These are phyloP conservation scores for Omphalotus guepiniiformis DNA, from an alignment of 768 basidiomycete genomes.

Conservation along the genomic window DNA sequence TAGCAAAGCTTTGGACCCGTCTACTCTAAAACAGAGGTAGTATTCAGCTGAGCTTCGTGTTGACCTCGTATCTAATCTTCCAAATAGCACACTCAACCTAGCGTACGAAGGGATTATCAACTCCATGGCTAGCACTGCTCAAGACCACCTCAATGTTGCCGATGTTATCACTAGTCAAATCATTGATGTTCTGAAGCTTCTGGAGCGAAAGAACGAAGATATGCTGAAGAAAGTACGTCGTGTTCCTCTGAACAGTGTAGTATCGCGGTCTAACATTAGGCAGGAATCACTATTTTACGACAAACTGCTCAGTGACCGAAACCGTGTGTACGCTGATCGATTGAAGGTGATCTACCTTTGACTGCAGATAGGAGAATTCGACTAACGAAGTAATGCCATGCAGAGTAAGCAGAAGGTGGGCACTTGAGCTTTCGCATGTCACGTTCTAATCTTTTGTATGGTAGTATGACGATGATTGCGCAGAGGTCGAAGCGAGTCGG, in stretches of 20 bases:
- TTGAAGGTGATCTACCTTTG: constrained; percentile 47
- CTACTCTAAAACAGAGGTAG: constrained; percentile 53
- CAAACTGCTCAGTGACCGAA: constrained; percentile 66
- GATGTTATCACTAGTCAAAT: constrained; percentile 58
- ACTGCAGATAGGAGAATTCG: constrained; percentile 3
- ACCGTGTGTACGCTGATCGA: constrained; percentile 63
- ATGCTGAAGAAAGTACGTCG: constrained; percentile 59
- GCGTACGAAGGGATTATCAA: constrained; percentile 66
- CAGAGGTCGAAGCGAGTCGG: constrained; percentile 64
- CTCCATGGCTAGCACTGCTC: constrained; percentile 54
- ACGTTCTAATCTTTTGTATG: constrained; percentile 10
- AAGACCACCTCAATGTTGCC: constrained; percentile 66
- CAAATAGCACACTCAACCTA: constrained; percentile 71
- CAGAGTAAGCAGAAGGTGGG: constrained; percentile 29
- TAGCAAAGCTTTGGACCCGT: constrained; percentile 54
- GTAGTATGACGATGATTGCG: constrained; percentile 79
- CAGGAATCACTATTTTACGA: constrained; percentile 71
- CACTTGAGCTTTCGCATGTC: not conserved
- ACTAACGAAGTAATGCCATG: constrained; percentile 1
- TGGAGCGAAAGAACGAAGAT: constrained; percentile 63
- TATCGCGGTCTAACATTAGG: constrained; percentile 2
- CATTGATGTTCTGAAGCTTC: constrained; percentile 53
- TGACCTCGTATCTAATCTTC: constrained; percentile 3
- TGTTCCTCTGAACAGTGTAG: constrained; percentile 3
- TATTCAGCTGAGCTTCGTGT: constrained; percentile 11